Evolutionary conservation across 345 rosid species (phyloP).

Genomic region (Cardamine chenopodiifolia): DNA sequence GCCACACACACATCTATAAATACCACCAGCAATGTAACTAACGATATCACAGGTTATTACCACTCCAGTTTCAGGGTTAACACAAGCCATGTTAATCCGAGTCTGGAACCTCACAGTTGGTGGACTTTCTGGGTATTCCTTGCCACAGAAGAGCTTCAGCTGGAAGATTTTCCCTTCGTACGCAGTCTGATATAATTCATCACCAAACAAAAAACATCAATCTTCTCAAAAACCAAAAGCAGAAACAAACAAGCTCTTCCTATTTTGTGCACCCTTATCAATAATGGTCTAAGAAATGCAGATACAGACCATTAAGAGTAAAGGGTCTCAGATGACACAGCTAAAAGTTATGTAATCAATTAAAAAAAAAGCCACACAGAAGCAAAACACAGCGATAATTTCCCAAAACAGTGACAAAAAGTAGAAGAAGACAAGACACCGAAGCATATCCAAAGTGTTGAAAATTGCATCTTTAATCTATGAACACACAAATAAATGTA

Average conservation of each 20-base stretch:
- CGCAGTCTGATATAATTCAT: slow-evolving; percentile 58
- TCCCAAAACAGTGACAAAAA: slow-evolving; percentile 3
- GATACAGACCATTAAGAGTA: not conserved
- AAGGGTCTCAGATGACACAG: not conserved
- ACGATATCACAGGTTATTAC: slow-evolving; percentile 42
- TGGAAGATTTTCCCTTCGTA: slow-evolving; percentile 96
- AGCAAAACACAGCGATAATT: not conserved
- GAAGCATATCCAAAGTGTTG: not conserved
- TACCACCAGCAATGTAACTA: no score
- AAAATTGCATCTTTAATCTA: not conserved
- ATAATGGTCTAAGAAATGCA: not conserved
- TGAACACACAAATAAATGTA: not conserved
- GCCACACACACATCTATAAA: not conserved
- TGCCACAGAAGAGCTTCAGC: slow-evolving; percentile 91
- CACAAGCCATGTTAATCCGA: slow-evolving; percentile 85
- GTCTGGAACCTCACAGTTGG: slow-evolving; percentile 94
- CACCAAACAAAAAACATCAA: slow-evolving; percentile 28
- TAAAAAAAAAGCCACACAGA: slow-evolving; percentile 3
- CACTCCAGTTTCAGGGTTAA: slow-evolving; percentile 95
- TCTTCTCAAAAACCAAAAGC: not conserved
- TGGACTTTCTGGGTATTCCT: slow-evolving; percentile 94
- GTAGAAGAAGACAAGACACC: slow-evolving; percentile 20
- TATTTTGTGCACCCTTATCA: not conserved
- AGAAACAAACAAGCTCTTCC: not conserved
- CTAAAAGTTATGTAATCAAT: slow-evolving; percentile 12